phyloP scores from a whole-genome alignment of 2,329 filamentous ascomycete genomes.

The Fusarium cyanostomum region DNA sequence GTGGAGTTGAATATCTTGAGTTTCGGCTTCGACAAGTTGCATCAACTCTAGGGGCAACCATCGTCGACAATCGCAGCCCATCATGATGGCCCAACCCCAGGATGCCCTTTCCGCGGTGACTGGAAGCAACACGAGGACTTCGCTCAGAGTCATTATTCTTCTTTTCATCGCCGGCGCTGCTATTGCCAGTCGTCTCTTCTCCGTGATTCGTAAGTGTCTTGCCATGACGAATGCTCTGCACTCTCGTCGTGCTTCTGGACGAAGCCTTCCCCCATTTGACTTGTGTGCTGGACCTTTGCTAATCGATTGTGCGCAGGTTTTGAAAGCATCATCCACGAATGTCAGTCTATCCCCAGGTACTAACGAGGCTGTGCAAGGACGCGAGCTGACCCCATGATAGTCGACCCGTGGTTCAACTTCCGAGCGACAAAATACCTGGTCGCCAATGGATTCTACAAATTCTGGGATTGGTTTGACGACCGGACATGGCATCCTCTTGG shows the following conservation, averaged over 20 bases:
- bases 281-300: slow-evolving; percentile 38
- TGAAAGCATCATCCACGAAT: slow-evolving; percentile 99
- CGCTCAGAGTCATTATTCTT: slow-evolving; percentile 91
- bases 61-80: slow-evolving; percentile 49
- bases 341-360: slow-evolving; percentile 65
- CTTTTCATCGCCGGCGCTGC: slow-evolving; percentile 90
- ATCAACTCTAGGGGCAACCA: slow-evolving; percentile 45
- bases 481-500: slow-evolving; percentile 99
- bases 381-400: slow-evolving; percentile 59
- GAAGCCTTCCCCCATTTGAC: not conserved
- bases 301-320: slow-evolving; percentile 70
- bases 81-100: slow-evolving; percentile 57
- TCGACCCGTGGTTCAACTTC: slow-evolving; percentile 99
- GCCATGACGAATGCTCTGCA: slow-evolving; percentile 16
- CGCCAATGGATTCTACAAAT: slow-evolving; percentile 96
- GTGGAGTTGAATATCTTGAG: slow-evolving; percentile 40
- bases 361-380: slow-evolving; percentile 7
- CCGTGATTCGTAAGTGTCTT: slow-evolving; percentile 84
- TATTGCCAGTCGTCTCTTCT: slow-evolving; percentile 94
- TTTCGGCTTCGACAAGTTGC: slow-evolving; percentile 46
- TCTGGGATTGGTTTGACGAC: slow-evolving; percentile 99
- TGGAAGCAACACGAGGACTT: slow-evolving; percentile 81
- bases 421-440: slow-evolving; percentile 97
- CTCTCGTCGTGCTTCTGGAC: not conserved
- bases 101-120: slow-evolving; percentile 77